Conservation (phyloP, 345 rosid genomes). For the Ceriops zippeliana region DNA sequence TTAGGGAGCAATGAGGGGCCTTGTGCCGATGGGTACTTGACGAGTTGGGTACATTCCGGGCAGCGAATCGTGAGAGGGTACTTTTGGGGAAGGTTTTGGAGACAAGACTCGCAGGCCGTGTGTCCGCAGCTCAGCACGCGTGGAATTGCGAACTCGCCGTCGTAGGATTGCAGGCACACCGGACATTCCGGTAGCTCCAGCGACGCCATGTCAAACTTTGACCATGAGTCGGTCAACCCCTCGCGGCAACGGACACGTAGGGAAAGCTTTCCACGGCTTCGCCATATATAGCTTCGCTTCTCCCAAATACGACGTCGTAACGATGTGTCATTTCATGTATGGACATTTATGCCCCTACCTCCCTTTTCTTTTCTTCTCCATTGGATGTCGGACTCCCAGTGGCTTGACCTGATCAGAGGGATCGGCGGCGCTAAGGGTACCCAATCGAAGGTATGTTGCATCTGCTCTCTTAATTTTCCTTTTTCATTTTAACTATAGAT, state of each 20-base stretch:
- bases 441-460: too few species aligned
- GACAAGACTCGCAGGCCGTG: slow-evolving; percentile 70
- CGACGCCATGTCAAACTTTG: slow-evolving; percentile 16
- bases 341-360: too few species aligned
- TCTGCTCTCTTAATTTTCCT: not conserved
- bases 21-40: slow-evolving; percentile 58
- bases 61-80: slow-evolving; percentile 68
- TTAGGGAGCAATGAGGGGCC: slow-evolving; percentile 79
- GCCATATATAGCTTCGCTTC: too few species aligned
- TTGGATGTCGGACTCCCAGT: not conserved
- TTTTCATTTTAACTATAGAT: not conserved
- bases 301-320: too few species aligned
- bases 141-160: slow-evolving; percentile 53
- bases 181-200: slow-evolving; percentile 83
- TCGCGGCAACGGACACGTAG: too few species aligned
- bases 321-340: too few species aligned
- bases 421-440: not conserved
- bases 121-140: slow-evolving; percentile 89
- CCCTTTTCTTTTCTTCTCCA: not conserved
- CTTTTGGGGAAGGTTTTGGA: slow-evolving; percentile 56
- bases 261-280: too few species aligned
- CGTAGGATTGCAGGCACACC: slow-evolving; percentile 70
- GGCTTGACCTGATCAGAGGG: not conserved
- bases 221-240: too few species aligned
- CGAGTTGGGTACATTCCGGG: slow-evolving; percentile 82